A percentile compares a stretch with the other conserved stretches of the same genome.
Evolutionary conservation across 75 land plant genomes (phyloP).

Genomic region (Larix kaempferi): DNA sequence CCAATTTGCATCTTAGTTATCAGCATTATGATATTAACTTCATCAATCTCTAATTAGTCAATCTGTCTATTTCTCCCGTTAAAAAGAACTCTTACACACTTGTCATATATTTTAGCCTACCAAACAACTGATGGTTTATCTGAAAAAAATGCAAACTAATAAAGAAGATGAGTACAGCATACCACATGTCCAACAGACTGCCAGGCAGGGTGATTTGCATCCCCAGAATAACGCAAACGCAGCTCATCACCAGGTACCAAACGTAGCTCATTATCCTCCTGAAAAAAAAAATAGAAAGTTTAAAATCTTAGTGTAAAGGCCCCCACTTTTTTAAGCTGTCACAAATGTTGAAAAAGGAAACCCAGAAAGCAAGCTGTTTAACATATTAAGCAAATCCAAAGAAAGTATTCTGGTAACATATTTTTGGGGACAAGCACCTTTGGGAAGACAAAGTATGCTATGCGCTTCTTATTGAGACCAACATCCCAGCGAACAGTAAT

Average conservation of each 20-base stretch:
- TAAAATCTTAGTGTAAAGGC: no score
- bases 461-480: constrained; percentile 98
- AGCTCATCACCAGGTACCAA: constrained; percentile 99
- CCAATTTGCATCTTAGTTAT: neutral
- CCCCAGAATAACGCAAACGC: constrained; percentile 93
- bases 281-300: neutral
- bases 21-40: neutral
- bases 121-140: neutral
- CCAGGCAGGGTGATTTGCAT: constrained; percentile 94
- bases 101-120: neutral
- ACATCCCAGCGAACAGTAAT: constrained; percentile 98
- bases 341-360: neutral
- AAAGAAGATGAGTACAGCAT: constrained; percentile 12
- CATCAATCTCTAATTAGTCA: neutral
- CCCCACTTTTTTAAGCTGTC: neutral
- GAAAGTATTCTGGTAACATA: no score
- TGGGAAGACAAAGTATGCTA: constrained; percentile 98
- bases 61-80: neutral
- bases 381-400: no score
- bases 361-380: neutral
- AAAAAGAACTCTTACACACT: neutral
- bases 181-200: constrained; percentile 99
- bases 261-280: constrained; percentile 99
- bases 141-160: neutral
- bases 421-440: constrained; percentile 45